Percentiles rank a stretch among this genome's conserved stretches.
These are phyloP conservation scores for Elsinoe arachidis DNA, from an alignment of 2,329 filamentous ascomycete species.

Conservation along the genomic window DNA sequence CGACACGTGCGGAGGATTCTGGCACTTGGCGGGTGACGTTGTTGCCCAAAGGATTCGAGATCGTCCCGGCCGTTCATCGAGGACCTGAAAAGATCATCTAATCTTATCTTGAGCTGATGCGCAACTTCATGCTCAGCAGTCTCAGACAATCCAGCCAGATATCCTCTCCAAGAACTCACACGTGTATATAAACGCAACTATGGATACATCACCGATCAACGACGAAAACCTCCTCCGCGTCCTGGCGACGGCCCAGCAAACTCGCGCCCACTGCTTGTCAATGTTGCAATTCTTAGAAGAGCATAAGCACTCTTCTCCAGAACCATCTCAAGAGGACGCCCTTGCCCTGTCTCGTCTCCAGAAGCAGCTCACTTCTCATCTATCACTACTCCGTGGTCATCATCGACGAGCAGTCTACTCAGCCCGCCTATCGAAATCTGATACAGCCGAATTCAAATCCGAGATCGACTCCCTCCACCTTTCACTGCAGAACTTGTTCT, in stretches of 20 bases:
- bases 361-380: slow-evolving; percentile 68
- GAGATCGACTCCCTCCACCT: slow-evolving; percentile 88
- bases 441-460: slow-evolving; percentile 77
- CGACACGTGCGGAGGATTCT: slow-evolving; percentile 3
- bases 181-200: background rate
- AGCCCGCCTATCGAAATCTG: slow-evolving; percentile 75
- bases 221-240: slow-evolving; percentile 59
- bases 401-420: slow-evolving; percentile 74
- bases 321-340: slow-evolving; percentile 42
- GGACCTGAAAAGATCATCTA: background rate
- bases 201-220: slow-evolving; percentile 36
- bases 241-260: slow-evolving; percentile 62
- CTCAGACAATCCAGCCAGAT: background rate
- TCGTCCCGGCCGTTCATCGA: background rate
- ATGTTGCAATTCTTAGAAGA: slow-evolving; percentile 48
- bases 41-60: background rate
- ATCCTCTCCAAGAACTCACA: background rate
- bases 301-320: slow-evolving; percentile 32
- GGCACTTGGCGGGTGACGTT: background rate
- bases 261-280: slow-evolving; percentile 61
- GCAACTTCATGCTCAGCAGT: background rate
- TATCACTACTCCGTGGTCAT: slow-evolving; percentile 70
- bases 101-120: background rate
- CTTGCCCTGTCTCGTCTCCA: slow-evolving; percentile 63
- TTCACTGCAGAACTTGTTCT: slow-evolving; percentile 90